Evolutionary conservation across 2,329 filamentous ascomycete genomes (phyloP).

Genomic region (Talaromyces islandicus): DNA sequence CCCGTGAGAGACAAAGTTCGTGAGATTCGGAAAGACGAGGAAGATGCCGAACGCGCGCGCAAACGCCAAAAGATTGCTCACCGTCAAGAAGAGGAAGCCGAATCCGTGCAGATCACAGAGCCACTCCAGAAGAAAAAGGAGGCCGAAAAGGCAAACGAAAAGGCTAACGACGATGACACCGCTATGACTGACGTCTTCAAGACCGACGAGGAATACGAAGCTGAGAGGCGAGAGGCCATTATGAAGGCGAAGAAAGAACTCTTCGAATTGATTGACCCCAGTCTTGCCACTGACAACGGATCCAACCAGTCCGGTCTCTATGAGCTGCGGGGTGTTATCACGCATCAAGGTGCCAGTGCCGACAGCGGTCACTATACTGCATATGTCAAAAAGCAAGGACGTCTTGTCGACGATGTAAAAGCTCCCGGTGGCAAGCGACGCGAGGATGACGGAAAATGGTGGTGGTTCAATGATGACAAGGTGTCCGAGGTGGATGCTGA

Average conservation of each 20-base stretch:
- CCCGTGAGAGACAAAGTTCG: slow-evolving; percentile 96
- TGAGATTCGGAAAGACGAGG: slow-evolving; percentile 88
- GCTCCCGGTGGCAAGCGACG: slow-evolving; percentile 63
- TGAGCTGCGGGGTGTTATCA: slow-evolving; percentile 88
- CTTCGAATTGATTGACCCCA: slow-evolving; percentile 66
- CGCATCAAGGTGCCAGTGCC: slow-evolving; percentile 92
- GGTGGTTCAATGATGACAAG: slow-evolving; percentile 99
- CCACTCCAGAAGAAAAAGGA: slow-evolving; percentile 46
- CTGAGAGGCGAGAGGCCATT: slow-evolving; percentile 71
- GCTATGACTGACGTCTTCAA: slow-evolving; percentile 75
- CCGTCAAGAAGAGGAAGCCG: slow-evolving; percentile 46
- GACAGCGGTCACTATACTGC: slow-evolving; percentile 98
- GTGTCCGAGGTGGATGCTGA: slow-evolving; percentile 86
- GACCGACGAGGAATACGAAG: slow-evolving; percentile 88
- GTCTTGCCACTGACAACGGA: slow-evolving; percentile 69
- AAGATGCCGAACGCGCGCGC: slow-evolving; percentile 82
- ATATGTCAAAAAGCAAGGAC: slow-evolving; percentile 86
- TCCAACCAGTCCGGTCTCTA: slow-evolving; percentile 93
- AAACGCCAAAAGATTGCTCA: slow-evolving; percentile 79
- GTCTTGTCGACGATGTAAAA: slow-evolving; percentile 57
- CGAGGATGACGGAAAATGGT: slow-evolving; percentile 91
- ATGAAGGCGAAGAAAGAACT: slow-evolving; percentile 83
- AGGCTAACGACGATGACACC: slow-evolving; percentile 55
- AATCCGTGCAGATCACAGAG: slow-evolving; percentile 25
- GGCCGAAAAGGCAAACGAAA: slow-evolving; percentile 44